A percentile compares a stretch with the other conserved stretches of the same genome.
These are phyloP conservation scores for Boletus tylopilopsis DNA, from an alignment of 768 basidiomycete species.

Conservation along the genomic window DNA sequence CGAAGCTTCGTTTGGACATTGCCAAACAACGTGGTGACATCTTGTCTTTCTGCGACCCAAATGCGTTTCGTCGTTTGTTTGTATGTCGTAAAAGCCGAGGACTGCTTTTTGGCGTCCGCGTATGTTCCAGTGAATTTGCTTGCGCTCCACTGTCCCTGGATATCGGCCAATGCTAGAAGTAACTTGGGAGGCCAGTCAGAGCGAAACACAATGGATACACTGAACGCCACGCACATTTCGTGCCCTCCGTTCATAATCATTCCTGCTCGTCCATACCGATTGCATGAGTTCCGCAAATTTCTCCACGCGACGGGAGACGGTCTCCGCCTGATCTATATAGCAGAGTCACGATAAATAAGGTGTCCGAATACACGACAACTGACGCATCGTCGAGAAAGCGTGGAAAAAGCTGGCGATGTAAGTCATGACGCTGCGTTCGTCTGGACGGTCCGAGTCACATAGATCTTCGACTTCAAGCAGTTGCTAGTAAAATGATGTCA, in stretches of 20 bases:
- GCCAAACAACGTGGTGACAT: constrained; percentile 80
- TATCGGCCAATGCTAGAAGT: constrained; percentile 60
- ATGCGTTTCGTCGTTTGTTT: constrained; percentile 81
- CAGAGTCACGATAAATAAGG: neutral
- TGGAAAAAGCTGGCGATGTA: constrained; percentile 98
- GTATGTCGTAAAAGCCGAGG: constrained; percentile 68
- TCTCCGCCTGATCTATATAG: constrained; percentile 83
- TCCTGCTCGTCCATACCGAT: constrained; percentile 80
- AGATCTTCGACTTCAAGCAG: constrained; percentile 95
- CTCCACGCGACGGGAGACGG: constrained; percentile 87
- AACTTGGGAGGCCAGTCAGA: constrained; percentile 40
- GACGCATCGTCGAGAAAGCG: constrained; percentile 96
- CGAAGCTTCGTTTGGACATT: constrained; percentile 92
- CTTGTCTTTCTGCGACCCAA: constrained; percentile 90
- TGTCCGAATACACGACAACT: constrained; percentile 17
- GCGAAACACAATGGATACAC: neutral
- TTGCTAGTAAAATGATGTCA: constrained; percentile 50
- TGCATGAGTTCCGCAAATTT: constrained; percentile 97
- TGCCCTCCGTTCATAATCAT: constrained; percentile 91
- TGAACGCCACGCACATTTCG: constrained; percentile 46
- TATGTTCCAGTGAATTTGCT: constrained; percentile 72
- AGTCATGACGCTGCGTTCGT: constrained; percentile 97
- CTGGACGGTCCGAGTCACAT: constrained; percentile 81
- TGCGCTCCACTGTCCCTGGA: constrained; percentile 67
- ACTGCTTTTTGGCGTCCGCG: constrained; percentile 73